Evolutionary conservation across 345 rosid species (phyloP).

Genomic region (Citrus trifoliata): DNA sequence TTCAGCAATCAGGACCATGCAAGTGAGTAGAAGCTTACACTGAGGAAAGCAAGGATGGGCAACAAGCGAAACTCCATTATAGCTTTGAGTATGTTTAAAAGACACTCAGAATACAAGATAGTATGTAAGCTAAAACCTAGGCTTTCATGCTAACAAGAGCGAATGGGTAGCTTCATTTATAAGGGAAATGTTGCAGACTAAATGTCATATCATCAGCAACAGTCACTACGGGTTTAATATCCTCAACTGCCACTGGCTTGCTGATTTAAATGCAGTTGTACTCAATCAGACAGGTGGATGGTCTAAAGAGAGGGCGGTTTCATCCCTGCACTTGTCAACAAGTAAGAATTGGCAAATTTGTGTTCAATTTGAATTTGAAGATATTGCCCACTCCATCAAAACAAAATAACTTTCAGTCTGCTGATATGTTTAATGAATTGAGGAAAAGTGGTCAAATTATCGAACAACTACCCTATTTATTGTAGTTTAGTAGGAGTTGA

Average conservation of each 20-base stretch:
- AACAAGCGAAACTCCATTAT: constrained; percentile 32
- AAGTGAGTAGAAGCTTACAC: constrained; percentile 17
- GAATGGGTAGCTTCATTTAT: constrained; percentile 17
- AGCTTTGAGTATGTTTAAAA: not conserved
- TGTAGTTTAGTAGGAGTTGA: constrained; percentile 23
- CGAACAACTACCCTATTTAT: constrained; percentile 41
- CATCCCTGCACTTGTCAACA: too few species aligned
- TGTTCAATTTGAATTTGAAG: not conserved
- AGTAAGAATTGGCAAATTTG: not conserved
- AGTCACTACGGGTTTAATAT: constrained; percentile 14
- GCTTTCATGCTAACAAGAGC: constrained; percentile 10
- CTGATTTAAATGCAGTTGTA: constrained; percentile 26
- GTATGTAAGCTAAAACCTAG: not conserved
- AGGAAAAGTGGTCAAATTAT: not conserved
- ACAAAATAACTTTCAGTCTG: not conserved
- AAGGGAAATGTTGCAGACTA: not conserved
- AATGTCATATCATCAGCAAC: not conserved
- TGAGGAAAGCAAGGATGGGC: constrained; percentile 29
- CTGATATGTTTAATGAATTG: not conserved
- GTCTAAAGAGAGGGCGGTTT: not conserved
- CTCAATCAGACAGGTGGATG: constrained; percentile 13
- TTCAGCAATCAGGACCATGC: not conserved
- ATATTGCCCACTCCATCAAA: not conserved
- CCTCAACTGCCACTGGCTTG: constrained; percentile 39
- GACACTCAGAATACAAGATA: not conserved